A percentile compares a stretch with the other conserved stretches of the same genome.
phyloP scores from a whole-genome alignment of 805 yeast species.

The Grigorovia transvaalensis region DNA sequence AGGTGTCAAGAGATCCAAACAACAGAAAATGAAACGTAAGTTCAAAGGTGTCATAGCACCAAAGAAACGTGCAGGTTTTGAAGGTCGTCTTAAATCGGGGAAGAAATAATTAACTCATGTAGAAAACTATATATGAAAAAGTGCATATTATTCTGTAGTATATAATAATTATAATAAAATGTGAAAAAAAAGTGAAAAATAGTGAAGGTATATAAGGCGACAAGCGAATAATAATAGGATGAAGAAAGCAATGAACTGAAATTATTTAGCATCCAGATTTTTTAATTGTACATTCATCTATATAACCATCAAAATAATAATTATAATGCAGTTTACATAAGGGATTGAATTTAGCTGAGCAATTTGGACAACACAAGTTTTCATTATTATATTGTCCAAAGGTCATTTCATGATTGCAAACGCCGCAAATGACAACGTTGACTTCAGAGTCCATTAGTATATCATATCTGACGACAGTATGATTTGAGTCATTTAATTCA shows the following conservation, averaged over 20 bases:
- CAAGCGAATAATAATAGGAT: not conserved
- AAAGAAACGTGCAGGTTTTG: constrained; percentile 76
- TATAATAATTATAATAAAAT: not conserved
- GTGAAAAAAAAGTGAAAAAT: not conserved
- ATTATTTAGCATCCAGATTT: not conserved
- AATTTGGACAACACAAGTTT: constrained; percentile 14
- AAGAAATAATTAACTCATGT: constrained; percentile 10
- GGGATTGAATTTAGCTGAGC: constrained; percentile 23
- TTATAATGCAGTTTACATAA: constrained; percentile 26
- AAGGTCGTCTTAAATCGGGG: constrained; percentile 45
- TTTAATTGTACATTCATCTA: not conserved
- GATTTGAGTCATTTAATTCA: constrained; percentile 8
- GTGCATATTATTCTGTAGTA: not conserved
- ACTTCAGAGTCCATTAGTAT: constrained; percentile 4
- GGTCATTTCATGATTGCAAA: constrained; percentile 20
- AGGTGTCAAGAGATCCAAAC: constrained; percentile 68
- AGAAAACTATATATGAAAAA: not conserved
- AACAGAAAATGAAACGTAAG: constrained; percentile 54
- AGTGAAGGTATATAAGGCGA: not conserved
- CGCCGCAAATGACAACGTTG: constrained; percentile 23
- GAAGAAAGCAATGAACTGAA: not conserved
- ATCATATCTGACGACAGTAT: constrained; percentile 10
- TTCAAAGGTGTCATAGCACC: constrained; percentile 44
- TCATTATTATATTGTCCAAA: constrained; percentile 15
- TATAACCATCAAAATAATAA: constrained; percentile 16